These are phyloP conservation scores for Apodospora peruviana DNA, from an alignment of 495 filamentous ascomycete species.

Conservation along the genomic window DNA sequence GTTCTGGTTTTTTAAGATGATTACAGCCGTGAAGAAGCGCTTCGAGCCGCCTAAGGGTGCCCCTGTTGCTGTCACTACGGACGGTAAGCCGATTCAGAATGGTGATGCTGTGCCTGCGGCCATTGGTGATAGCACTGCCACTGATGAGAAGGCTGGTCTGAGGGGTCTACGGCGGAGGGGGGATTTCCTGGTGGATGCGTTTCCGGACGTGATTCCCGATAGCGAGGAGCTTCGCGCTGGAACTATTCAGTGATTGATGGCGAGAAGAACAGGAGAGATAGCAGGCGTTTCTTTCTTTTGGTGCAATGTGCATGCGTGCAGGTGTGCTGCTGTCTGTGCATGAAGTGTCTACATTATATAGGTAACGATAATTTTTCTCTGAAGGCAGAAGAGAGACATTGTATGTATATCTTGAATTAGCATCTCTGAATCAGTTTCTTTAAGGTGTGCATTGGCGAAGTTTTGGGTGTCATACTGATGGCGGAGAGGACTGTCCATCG, in stretches of 20 bases:
- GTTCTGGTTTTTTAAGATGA: slow-evolving; percentile 97
- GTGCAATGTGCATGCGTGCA: too few relatives aligned
- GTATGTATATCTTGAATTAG: too few relatives aligned
- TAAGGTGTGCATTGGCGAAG: too few relatives aligned
- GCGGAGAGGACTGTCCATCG: too few relatives aligned
- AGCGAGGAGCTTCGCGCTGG: slow-evolving; percentile 27
- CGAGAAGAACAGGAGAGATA: too few relatives aligned
- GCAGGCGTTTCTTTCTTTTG: too few relatives aligned
- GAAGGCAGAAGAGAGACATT: too few relatives aligned
- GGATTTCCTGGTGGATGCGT: slow-evolving; percentile 23
- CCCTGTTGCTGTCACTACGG: slow-evolving; percentile 27
- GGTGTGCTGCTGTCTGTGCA: too few relatives aligned
- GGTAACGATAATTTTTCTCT: too few relatives aligned
- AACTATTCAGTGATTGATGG: slow-evolving; percentile 22
- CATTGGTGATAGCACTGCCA: background rate
- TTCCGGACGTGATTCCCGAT: slow-evolving; percentile 29
- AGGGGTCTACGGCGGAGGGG: slow-evolving; percentile 8
- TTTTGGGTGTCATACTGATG: too few relatives aligned
- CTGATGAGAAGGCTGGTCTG: background rate
- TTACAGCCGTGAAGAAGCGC: slow-evolving; percentile 80
- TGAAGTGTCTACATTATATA: too few relatives aligned
- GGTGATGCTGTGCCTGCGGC: background rate
- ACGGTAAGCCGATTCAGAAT: slow-evolving; percentile 11
- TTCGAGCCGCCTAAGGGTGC: slow-evolving; percentile 69
- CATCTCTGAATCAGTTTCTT: too few relatives aligned